phyloP scores from a whole-genome alignment of 192 early-diverging fungal species.

The Coemansia sp. region DNA sequence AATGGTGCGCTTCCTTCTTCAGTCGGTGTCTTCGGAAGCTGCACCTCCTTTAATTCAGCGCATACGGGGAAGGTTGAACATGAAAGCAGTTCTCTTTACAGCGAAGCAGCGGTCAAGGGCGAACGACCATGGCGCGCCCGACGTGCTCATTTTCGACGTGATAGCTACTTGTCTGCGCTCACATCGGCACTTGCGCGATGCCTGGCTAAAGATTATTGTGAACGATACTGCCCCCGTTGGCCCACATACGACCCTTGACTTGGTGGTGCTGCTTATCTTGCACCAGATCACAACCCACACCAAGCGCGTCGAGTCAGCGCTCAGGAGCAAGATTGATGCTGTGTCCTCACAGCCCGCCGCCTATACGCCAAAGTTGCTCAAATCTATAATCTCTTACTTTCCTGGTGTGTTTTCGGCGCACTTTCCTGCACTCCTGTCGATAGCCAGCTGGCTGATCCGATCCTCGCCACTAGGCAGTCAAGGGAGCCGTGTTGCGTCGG shows the following conservation, averaged over 20 bases:
- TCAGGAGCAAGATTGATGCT: slow-evolving; percentile 30
- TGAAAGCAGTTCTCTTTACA: slow-evolving; percentile 61
- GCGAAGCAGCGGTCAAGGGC: slow-evolving; percentile 7
- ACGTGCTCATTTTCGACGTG: slow-evolving; percentile 61
- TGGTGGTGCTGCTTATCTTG: slow-evolving; percentile 50
- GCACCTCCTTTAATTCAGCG: slow-evolving; percentile 29
- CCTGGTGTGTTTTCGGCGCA: slow-evolving; percentile 40
- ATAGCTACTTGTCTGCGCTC: slow-evolving; percentile 67
- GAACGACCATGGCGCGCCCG: slow-evolving; percentile 29
- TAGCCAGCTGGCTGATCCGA: slow-evolving; percentile 64
- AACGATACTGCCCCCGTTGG: slow-evolving; percentile 49
- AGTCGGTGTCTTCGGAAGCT: slow-evolving; percentile 59
- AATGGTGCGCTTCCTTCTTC: slow-evolving; percentile 73
- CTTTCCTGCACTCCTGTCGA: slow-evolving; percentile 56
- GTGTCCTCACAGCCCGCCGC: slow-evolving; percentile 18
- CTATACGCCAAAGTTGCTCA: slow-evolving; percentile 31
- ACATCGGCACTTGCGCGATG: slow-evolving; percentile 69
- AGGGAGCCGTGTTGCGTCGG: slow-evolving; percentile 31
- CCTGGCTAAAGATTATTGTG: slow-evolving; percentile 68
- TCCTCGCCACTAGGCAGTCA: slow-evolving; percentile 52
- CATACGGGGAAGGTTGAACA: slow-evolving; percentile 66
- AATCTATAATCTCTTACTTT: slow-evolving; percentile 18
- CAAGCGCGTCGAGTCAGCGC: slow-evolving; percentile 32
- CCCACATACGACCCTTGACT: slow-evolving; percentile 47
- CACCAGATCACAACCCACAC: slow-evolving; percentile 43